Percentiles rank a stretch among this genome's conserved stretches.
These are phyloP conservation scores for Neckera pumila DNA, from an alignment of 225 moss, liverwort and hornwort genomes.

Conservation along the genomic window DNA sequence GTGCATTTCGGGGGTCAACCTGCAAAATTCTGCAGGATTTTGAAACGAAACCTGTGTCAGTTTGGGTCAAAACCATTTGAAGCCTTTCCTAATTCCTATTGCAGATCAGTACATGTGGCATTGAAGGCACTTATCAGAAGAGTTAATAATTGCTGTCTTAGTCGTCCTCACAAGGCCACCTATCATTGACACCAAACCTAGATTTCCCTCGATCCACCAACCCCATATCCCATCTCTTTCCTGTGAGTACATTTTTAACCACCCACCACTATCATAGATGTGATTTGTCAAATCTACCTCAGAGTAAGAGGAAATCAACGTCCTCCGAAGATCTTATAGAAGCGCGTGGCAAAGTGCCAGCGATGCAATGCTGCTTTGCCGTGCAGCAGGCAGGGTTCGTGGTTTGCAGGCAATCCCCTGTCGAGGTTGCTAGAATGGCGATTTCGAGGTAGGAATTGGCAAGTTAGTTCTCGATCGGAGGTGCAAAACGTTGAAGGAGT, in stretches of 20 bases:
- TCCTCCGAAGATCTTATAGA: not conserved
- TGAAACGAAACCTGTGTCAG: not conserved
- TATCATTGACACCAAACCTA: not conserved
- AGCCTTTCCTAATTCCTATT: not conserved
- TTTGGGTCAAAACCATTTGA: not conserved
- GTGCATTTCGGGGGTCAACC: not conserved
- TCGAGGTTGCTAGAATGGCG: not conserved
- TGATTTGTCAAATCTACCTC: not conserved
- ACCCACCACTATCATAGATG: not conserved
- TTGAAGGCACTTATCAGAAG: not conserved
- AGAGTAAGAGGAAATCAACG: not conserved
- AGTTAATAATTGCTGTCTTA: not conserved
- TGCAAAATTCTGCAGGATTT: not conserved
- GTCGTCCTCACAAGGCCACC: not conserved
- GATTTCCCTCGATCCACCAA: not conserved
- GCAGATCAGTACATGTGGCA: not conserved
- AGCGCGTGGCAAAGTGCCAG: not conserved
- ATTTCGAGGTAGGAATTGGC: not conserved
- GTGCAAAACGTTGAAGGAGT: not conserved
- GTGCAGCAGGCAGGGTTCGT: not conserved
- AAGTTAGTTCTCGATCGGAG: not conserved
- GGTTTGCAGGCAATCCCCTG: not conserved
- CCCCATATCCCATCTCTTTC: not conserved
- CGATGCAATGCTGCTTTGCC: not conserved
- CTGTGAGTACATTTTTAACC: accelerated